Evolutionary conservation across 805 yeast species (phyloP).

Genomic region (Barnettozyma salicaria): DNA sequence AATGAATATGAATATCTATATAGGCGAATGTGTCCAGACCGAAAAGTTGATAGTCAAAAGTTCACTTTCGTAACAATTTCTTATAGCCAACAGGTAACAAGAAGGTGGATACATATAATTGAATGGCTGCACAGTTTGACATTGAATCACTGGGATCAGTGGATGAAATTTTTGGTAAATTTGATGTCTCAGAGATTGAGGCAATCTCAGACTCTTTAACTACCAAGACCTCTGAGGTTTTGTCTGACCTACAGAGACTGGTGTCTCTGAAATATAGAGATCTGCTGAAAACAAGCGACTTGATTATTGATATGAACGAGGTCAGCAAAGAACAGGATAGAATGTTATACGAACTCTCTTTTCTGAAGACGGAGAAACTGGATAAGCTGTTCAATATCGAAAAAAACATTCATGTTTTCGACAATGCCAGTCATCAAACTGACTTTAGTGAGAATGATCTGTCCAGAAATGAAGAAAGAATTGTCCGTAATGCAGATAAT

Average conservation of each 20-base stretch:
- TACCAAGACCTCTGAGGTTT: conserved; percentile 4
- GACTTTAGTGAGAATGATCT: neutral
- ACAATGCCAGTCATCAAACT: neutral
- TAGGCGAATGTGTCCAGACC: too few relatives aligned
- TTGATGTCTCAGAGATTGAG: too few relatives aligned
- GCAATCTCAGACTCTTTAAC: neutral
- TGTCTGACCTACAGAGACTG: conserved; percentile 19
- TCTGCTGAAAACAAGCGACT: conserved; percentile 23
- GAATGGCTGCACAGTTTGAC: too few relatives aligned
- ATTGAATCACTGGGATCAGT: too few relatives aligned
- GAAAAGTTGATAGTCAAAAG: too few relatives aligned
- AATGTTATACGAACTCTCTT: conserved; percentile 19
- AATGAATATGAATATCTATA: too few relatives aligned
- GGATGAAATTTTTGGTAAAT: too few relatives aligned
- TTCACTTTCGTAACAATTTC: too few relatives aligned
- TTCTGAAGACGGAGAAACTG: conserved; percentile 14
- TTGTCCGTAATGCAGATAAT: conserved; percentile 1
- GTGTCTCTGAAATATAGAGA: conserved; percentile 26
- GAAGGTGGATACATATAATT: too few relatives aligned
- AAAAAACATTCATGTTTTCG: conserved; percentile 9
- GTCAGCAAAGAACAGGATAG: conserved; percentile 18
- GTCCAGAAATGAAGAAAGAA: neutral
- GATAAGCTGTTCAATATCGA: conserved; percentile 16
- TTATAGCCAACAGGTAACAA: too few relatives aligned
- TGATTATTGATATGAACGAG: conserved; percentile 21